phyloP scores from a whole-genome alignment of 2,329 filamentous ascomycete genomes.

The Trichoderma polysporum region DNA sequence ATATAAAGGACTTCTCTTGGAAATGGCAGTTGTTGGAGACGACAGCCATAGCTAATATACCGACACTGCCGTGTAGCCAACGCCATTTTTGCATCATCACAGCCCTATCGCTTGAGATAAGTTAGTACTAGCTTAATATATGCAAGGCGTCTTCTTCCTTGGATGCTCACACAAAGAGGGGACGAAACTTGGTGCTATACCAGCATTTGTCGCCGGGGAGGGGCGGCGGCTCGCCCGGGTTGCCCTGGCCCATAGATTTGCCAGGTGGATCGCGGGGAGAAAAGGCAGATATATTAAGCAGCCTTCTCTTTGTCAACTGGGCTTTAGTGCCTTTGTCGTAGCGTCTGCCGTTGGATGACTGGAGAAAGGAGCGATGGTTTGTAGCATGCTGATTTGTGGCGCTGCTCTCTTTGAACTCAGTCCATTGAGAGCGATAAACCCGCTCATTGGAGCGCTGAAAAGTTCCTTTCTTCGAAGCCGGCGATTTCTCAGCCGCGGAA shows the following conservation, averaged over 20 bases:
- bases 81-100: slow-evolving; percentile 7
- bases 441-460: background rate
- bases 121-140: slow-evolving; percentile 7
- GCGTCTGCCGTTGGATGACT: background rate
- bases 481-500: background rate
- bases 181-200: background rate
- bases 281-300: slow-evolving; percentile 16
- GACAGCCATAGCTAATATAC: background rate
- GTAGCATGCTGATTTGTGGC: background rate
- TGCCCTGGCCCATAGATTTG: slow-evolving; percentile 9
- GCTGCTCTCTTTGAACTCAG: background rate
- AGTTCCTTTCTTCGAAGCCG: background rate
- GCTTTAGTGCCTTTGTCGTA: background rate
- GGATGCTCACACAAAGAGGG: background rate
- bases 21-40: background rate
- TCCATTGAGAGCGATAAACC: background rate
- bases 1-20: background rate
- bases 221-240: slow-evolving; percentile 16
- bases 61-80: slow-evolving; percentile 7
- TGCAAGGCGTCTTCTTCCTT: slow-evolving; percentile 4
- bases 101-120: slow-evolving; percentile 2
- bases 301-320: slow-evolving; percentile 3
- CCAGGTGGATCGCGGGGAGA: slow-evolving; percentile 7
- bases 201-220: background rate
- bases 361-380: background rate